A percentile compares a stretch with the other conserved stretches of the same genome.
Evolutionary conservation across 164 flowering plant species (phyloP).

Genomic region (Kalanchoe fedtschenkoi): DNA sequence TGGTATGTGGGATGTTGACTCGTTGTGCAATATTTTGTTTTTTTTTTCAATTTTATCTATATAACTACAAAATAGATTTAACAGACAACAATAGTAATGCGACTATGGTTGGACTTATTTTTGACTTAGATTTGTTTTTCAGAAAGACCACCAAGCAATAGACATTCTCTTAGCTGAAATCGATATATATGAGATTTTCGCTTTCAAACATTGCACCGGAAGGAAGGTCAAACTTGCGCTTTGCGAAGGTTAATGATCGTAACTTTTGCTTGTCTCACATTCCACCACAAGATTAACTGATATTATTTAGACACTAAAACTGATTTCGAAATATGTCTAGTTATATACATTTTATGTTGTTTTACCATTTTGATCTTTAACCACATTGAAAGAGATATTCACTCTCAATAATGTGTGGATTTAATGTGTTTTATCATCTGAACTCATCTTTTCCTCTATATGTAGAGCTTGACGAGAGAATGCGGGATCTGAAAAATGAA

Average conservation of each 20-base stretch:
- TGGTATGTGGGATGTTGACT: too few relatives aligned
- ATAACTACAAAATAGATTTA: background rate
- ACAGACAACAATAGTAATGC: background rate
- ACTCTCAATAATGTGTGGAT: background rate
- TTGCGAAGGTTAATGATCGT: slow-evolving; percentile 61
- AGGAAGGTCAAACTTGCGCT: slow-evolving; percentile 85
- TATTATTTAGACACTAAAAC: background rate
- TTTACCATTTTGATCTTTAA: background rate
- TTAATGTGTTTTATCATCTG: background rate
- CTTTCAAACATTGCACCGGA: slow-evolving; percentile 93
- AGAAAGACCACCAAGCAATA: slow-evolving; percentile 92
- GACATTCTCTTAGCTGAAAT: slow-evolving; percentile 94
- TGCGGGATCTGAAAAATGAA: slow-evolving; percentile 80
- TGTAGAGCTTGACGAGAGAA: slow-evolving; percentile 92
- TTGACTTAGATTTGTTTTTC: slow-evolving; percentile 11
- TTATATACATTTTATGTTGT: too few relatives aligned
- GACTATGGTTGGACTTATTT: background rate
- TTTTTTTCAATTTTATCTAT: background rate
- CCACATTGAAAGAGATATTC: background rate
- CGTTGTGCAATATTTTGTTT: background rate
- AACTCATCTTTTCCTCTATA: background rate
- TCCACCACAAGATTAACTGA: background rate
- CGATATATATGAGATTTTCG: slow-evolving; percentile 92
- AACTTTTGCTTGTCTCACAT: background rate
- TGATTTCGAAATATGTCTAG: background rate